phyloP scores from a whole-genome alignment of 1,284 basidiomycete species.

The Sphaerobolus stellatus region DNA sequence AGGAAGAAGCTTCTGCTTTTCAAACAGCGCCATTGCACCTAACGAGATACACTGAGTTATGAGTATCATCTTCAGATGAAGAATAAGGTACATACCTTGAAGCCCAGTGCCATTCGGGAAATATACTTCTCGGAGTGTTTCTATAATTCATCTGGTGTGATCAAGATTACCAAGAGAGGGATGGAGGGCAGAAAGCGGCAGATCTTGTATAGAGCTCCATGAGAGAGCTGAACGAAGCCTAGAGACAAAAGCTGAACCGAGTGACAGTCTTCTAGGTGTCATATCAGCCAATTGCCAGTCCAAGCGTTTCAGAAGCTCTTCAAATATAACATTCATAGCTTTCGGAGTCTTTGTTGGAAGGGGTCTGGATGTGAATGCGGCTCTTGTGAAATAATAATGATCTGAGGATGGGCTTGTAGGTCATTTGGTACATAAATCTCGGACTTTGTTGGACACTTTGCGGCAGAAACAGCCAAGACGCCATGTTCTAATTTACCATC shows the following conservation, averaged over 20 bases:
- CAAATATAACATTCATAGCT: too few relatives aligned
- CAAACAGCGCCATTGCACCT: background rate
- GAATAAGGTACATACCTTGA: slow-evolving; percentile 15
- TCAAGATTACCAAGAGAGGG: slow-evolving; percentile 27
- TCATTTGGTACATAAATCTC: slow-evolving; percentile 23
- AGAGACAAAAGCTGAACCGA: too few relatives aligned
- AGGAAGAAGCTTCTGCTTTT: background rate
- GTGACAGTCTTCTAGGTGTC: too few relatives aligned
- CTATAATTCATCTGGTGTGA: slow-evolving; percentile 20
- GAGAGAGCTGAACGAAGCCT: too few relatives aligned
- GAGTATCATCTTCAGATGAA: background rate
- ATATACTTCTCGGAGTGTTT: slow-evolving; percentile 11
- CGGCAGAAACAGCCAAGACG: background rate
- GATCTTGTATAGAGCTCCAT: slow-evolving; percentile 12
- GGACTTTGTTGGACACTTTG: slow-evolving; percentile 18
- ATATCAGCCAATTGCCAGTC: too few relatives aligned
- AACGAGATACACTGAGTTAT: background rate
- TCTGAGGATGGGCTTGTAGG: slow-evolving; percentile 13
- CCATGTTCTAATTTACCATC: slow-evolving; percentile 17
- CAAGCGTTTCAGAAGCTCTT: too few relatives aligned
- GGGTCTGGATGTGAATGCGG: slow-evolving; percentile 20
- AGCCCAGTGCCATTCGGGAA: slow-evolving; percentile 26
- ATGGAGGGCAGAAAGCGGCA: slow-evolving; percentile 22
- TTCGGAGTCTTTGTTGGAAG: too few relatives aligned
- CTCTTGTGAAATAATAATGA: slow-evolving; percentile 20